phyloP scores from a whole-genome alignment of 768 basidiomycete species.

The Lactarius hatsudake region DNA sequence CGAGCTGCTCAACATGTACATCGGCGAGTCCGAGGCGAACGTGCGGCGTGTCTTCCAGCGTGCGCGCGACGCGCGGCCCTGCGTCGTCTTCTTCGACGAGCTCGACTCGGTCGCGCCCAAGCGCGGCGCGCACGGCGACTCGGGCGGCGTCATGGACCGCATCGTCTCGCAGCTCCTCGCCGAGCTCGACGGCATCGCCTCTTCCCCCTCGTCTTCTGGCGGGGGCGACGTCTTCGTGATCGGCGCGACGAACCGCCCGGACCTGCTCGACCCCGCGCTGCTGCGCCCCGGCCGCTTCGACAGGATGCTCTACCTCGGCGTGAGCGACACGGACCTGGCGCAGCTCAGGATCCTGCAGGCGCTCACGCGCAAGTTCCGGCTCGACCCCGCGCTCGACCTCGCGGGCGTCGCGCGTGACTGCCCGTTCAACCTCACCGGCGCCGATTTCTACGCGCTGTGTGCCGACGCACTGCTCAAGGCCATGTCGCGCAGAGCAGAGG shows the following conservation, averaged over 20 bases:
- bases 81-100: constrained; percentile 97
- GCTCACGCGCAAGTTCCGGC: constrained; percentile 86
- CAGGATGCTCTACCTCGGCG: constrained; percentile 91
- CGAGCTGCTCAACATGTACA: constrained; percentile 96
- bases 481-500: constrained; percentile 83
- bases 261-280: constrained; percentile 85
- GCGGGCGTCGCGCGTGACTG: constrained; percentile 63
- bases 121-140: constrained; percentile 92
- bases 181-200: constrained; percentile 88
- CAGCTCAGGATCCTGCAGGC: constrained; percentile 87
- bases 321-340: constrained; percentile 81
- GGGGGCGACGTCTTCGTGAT: constrained; percentile 85
- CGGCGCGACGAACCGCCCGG: constrained; percentile 93
- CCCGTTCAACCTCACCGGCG: constrained; percentile 93
- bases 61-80: constrained; percentile 88
- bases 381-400: constrained; percentile 67
- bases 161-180: constrained; percentile 94
- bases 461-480: constrained; percentile 95
- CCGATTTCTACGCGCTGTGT: constrained; percentile 97
- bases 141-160: constrained; percentile 96
- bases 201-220: constrained; percentile 35
- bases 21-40: constrained; percentile 97
- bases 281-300: constrained; percentile 93
- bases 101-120: constrained; percentile 94
- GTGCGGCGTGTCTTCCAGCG: constrained; percentile 89